Percentiles rank a stretch among this genome's conserved stretches.
These are phyloP conservation scores for Ogataea pilisensis DNA, from an alignment of 805 yeast genomes.

Conservation along the genomic window DNA sequence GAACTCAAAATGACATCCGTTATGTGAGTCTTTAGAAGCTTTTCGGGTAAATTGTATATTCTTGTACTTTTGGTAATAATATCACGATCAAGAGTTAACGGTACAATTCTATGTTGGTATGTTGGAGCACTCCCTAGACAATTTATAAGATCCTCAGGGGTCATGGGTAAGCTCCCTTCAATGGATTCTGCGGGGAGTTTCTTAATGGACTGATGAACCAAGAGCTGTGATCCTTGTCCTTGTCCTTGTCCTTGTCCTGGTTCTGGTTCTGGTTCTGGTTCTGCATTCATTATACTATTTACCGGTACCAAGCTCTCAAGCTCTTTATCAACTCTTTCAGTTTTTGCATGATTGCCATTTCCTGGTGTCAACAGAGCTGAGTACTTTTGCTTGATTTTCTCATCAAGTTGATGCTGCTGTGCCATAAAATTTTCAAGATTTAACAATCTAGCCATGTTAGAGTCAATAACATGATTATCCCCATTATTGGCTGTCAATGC, in stretches of 20 bases:
- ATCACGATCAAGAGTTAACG: neutral
- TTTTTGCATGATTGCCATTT: too few relatives aligned
- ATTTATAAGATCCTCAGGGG: constrained; percentile 18
- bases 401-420: neutral
- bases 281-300: too few relatives aligned
- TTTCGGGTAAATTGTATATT: neutral
- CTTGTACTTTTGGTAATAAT: neutral
- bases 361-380: neutral
- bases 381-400: neutral
- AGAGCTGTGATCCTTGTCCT: too few relatives aligned
- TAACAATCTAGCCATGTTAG: neutral
- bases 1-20: neutral
- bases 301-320: too few relatives aligned
- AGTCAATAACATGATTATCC: neutral
- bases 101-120: neutral
- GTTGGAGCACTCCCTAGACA: constrained; percentile 12
- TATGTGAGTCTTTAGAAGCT: neutral
- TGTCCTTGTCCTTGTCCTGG: too few relatives aligned
- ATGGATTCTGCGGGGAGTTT: too few relatives aligned
- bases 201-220: too few relatives aligned
- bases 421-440: neutral
- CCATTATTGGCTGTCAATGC: too few relatives aligned
- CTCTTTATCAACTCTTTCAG: too few relatives aligned
- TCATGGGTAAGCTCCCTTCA: constrained; percentile 19
- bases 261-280: too few relatives aligned